Base-by-base conservation (phyloP, 2,329 filamentous ascomycete species). In the Biscogniauxia mediterranea region DNA sequence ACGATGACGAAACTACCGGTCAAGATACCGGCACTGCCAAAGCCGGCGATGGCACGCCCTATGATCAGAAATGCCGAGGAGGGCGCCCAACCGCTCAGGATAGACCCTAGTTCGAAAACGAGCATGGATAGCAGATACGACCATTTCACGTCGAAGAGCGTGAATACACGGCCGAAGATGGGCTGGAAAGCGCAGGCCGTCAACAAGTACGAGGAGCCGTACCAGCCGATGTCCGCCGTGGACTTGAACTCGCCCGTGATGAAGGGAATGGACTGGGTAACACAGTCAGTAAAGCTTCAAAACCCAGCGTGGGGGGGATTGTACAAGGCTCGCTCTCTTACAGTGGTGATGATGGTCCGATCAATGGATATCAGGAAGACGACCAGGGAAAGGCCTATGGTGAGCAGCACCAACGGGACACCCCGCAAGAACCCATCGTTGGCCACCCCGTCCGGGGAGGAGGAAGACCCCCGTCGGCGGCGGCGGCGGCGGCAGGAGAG, bases 21-120 rank as follows among this genome's bases (percentile, higher is more conserved):
- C 7, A 74, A 61, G 52, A 77, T 68, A 0, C 75, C 71, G 2
- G 73, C 69, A 59, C 71, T 70, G 49, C 76, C 75, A 42, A 76
- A 65, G 49, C 76, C 76, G 55, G 76, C 73, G n/a, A 78, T 67
- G 2, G 75, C 75, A 56, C 76, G 72, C 7, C 76, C 76, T 21
- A 75, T 65, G 49, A 78, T 78, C 13, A 78, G 66, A 4, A 66
- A 61, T 23, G 66, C 66, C 6, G 76, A 77, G 20, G 64, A 70
- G 1, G 72, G 70, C 19, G 76, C 74, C 2, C 70, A 64, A 2
- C 69, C 76, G 57, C 75, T 77, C 19, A 78, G 64, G 23, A 77
- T 63, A n/a, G 74, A 76, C 8, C 76, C 76, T 23, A 76, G 54
- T 61, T 72, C 68, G 60, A 75, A 75, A 19, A 74, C 20, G 51